Evolutionary conservation across 371 early-diverging fungal species (phyloP), one percentile per base, ranked within the genome.

Genomic region (Scutellospora calospora): DNA sequence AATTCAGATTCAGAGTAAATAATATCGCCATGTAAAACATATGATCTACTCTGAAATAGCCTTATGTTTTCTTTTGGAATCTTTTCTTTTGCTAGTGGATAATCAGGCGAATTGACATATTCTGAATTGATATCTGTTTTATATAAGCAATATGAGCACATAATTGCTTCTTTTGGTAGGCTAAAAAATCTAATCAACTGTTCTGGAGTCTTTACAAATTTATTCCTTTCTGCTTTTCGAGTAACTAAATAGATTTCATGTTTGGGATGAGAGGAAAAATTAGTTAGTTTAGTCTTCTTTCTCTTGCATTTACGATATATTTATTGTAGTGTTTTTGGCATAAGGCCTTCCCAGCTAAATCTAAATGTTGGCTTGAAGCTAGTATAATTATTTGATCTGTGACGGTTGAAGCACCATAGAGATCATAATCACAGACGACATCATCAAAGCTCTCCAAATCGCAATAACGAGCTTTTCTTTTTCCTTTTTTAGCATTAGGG

Each of bases 251-350:
- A 49, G 16, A 57, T 33, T 49, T 75, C 9, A 75, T 75, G 76
- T 41, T 75, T 75, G 5, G 76, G 76, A 59, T 75, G 76, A 54
- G 76, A 31, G 8, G 59, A 75, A 29, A 33, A 27, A 0, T 59
- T 74, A 25, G 20, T 55, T 55, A 49, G 49, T 49, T 22, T 41
- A 18, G n/a, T 22, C 38, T 38, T 16, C 16, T 49, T 49, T 49
- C 16, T 33, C 29, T 59, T 75, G 33, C 57, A 75, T 75, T 75
- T 20, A 75, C 60, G 20, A 75, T 59, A 57, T 57, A 25, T 5
- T 75, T 75, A 59, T 75, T 75, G 38, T 75, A 49, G 57, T 75
- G 38, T 31, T 75, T 57, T 75, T n/a, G 0, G 25, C 35, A 75
- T 51, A 75, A 41, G 22, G 55, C 59, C 8, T 75, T 59, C 11